Evolutionary conservation across 176 grass and related monocot species (phyloP), one percentile per base, ranked within the genome.

Genomic region (Phoenix dactylifera): DNA sequence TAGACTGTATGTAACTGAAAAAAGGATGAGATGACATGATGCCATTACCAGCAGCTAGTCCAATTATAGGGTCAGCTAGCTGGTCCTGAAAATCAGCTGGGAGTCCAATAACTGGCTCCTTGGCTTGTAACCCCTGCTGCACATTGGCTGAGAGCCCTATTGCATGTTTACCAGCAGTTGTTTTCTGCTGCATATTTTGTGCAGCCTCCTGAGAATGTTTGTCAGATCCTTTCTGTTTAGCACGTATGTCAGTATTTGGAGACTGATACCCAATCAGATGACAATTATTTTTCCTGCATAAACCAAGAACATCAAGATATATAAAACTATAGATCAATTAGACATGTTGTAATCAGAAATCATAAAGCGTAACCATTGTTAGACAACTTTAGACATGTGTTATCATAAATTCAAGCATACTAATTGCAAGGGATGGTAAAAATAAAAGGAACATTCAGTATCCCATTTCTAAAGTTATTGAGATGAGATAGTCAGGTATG

Each of bases 231-330:
- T 86, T 86, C 72, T 73, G 76, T 49, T 81, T 64, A 32, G 64
- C 29, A 17, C 7, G 24, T 17, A 17, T 25, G 16, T 60, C 16
- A 69, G 55, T 64, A 85, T 50, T 55, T 0, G 44, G 1, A 51
- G 82, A 76, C 78, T 93, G 88, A 63, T 93, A 93, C 29, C 88
- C 88, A 69, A 93, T 84, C 50, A 87, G 65, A 64, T 93, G 88
- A 32, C 88, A 93, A 14, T 78, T 79, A 14, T 83, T 71, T 64
- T 87, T 93, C 88, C 88, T 93, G 66, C 66, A 44, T 14, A 44
- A 44, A 44, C 7, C 35, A 44, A 44, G 35, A 44, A 44, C 2
- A 44, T 44, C 35, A 65, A 72, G 44, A 30, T 51, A 76, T 74
- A 56, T 22, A 30, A 60, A 66, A 54, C n/a, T 6, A 54, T 32